A percentile compares a stretch with the other conserved stretches of the same genome.
phyloP scores from a whole-genome alignment of 352 stramenopile genomes.

The Blastocystis sp. region DNA sequence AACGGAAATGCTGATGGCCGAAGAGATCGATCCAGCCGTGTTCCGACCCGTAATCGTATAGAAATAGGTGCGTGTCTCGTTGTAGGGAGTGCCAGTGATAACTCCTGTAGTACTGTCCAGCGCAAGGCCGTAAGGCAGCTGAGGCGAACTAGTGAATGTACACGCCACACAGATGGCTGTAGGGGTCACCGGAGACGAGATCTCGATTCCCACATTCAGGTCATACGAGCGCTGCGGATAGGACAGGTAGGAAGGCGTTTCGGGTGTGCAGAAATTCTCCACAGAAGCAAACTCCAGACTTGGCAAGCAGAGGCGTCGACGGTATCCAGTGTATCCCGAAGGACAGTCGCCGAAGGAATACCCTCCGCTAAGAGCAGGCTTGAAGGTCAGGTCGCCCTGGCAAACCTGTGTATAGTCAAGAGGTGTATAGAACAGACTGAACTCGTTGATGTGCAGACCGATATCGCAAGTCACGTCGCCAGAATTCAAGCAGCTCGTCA shows the following conservation, averaged over 20 bases:
- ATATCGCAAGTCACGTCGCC: neutral
- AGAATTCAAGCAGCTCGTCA: constrained; percentile 44
- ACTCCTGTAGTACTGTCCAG: constrained; percentile 4
- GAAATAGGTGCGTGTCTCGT: constrained; percentile 21
- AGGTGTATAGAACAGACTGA: neutral
- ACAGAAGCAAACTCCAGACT: neutral
- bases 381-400: constrained; percentile 3
- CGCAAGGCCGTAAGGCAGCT: neutral
- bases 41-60: constrained; percentile 58
- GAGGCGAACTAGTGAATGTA: constrained; percentile 11
- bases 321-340: constrained; percentile 30
- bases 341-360: constrained; percentile 43
- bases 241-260: neutral
- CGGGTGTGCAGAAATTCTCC: constrained; percentile 53
- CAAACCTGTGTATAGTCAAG: neutral
- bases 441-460: constrained; percentile 30
- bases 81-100: constrained; percentile 6
- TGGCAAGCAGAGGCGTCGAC: neutral
- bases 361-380: neutral
- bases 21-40: constrained; percentile 54
- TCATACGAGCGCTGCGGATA: constrained; percentile 42
- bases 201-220: constrained; percentile 27
- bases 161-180: neutral
- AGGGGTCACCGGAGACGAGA: constrained; percentile 18
- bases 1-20: constrained; percentile 10